phyloP scores from a whole-genome alignment of 108 stramenopile genomes.

The Ochromonas danica region DNA sequence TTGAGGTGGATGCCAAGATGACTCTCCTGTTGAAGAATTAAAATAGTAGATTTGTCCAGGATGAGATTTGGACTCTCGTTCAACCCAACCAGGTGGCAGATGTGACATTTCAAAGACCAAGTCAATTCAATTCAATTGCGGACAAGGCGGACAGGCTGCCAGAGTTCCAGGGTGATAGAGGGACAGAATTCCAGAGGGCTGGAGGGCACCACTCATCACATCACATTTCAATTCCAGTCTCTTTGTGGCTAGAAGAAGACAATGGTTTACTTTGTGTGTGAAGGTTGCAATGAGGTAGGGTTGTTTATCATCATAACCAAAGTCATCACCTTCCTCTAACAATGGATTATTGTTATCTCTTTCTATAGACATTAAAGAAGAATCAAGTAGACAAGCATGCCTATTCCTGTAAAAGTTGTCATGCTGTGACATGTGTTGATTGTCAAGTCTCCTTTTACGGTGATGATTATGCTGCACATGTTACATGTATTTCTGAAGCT shows the following conservation, averaged over 20 bases:
- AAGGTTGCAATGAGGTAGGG: conserved; percentile 57
- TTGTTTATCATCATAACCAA: background rate
- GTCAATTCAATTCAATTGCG: background rate
- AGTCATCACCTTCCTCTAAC: conserved; percentile 1
- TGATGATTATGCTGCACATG: conserved; percentile 52
- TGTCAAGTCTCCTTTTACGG: conserved; percentile 56
- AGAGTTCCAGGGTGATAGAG: background rate
- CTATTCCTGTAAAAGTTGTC: conserved; percentile 38
- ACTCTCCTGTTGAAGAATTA: background rate
- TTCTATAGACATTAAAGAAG: conserved; percentile 55
- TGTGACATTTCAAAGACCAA: background rate
- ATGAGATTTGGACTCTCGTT: conserved; percentile 20
- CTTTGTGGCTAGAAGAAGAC: conserved; percentile 8
- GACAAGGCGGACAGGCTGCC: background rate
- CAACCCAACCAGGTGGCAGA: conserved; percentile 3
- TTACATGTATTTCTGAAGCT: conserved; percentile 61
- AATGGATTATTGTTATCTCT: background rate
- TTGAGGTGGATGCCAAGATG: background rate
- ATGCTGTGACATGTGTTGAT: conserved; percentile 62
- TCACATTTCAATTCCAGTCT: background rate
- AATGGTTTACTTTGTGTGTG: conserved; percentile 66
- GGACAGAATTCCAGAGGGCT: background rate
- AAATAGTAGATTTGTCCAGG: background rate
- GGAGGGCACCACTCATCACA: background rate
- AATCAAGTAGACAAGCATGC: conserved; percentile 56